A percentile compares a stretch with the other conserved stretches of the same genome.
Conservation (phyloP, 169 alveolate genomes). For the Plasmodium fragile region DNA sequence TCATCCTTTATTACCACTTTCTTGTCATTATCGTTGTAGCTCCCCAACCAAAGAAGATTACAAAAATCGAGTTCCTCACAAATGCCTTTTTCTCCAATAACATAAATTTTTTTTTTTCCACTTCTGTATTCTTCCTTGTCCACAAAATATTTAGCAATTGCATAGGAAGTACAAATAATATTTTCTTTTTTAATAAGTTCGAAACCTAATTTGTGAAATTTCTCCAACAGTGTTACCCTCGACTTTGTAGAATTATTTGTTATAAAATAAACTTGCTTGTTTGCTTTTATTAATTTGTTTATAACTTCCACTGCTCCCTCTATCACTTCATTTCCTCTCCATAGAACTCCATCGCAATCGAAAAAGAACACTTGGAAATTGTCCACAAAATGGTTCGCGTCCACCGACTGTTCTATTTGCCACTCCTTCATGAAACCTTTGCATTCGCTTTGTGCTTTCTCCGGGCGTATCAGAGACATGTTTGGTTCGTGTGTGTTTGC, state of each 20-base stretch:
- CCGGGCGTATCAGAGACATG: constrained; percentile 41
- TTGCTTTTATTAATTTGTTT: constrained; percentile 41
- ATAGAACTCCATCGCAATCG: constrained; percentile 84
- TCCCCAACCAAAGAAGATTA: constrained; percentile 41
- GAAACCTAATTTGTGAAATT: constrained; percentile 77
- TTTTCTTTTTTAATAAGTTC: constrained; percentile 37
- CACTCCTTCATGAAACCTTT: constrained; percentile 60
- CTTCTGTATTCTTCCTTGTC: constrained; percentile 37
- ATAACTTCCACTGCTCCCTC: constrained; percentile 83
- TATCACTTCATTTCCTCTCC: constrained; percentile 83
- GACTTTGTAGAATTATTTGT: constrained; percentile 80
- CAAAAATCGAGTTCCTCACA: constrained; percentile 44
- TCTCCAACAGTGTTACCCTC: constrained; percentile 70
- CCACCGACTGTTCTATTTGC: constrained; percentile 14
- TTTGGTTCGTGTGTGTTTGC: not conserved
- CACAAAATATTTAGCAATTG: constrained; percentile 70
- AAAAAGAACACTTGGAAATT: constrained; percentile 77
- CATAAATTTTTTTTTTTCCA: constrained; percentile 77
- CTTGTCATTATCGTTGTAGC: constrained; percentile 74
- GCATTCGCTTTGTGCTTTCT: not conserved
- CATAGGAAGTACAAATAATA: constrained; percentile 74
- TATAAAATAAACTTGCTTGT: constrained; percentile 76
- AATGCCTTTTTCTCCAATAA: constrained; percentile 78
- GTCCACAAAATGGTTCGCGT: constrained; percentile 42
- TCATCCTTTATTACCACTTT: constrained; percentile 44